These are phyloP conservation scores for Colletotrichum lentis DNA, from an alignment of 2,329 filamentous ascomycete species.

Conservation along the genomic window DNA sequence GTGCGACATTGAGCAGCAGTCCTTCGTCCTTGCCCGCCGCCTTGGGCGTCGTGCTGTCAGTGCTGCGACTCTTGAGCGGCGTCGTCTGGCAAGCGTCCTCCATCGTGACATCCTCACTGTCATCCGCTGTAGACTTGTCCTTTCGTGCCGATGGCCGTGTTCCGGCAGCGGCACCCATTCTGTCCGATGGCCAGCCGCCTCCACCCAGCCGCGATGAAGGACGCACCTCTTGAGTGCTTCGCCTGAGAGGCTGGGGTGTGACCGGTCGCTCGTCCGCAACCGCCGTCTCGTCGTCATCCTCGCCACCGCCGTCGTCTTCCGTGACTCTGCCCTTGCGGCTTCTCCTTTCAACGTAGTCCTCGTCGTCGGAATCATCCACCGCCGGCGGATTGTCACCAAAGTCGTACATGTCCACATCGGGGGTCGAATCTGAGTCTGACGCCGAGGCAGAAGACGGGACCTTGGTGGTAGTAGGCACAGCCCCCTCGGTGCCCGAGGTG, in stretches of 20 bases:
- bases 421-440: constrained; percentile 25
- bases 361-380: constrained; percentile 32
- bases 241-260: constrained; percentile 20
- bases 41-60: background rate
- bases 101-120: constrained; percentile 14
- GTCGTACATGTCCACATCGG: constrained; percentile 32
- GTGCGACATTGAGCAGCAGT: background rate
- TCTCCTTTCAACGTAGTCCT: constrained; percentile 22
- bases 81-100: constrained; percentile 14
- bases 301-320: background rate
- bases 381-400: constrained; percentile 40
- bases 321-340: background rate
- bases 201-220: constrained; percentile 21
- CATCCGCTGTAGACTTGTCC: background rate
- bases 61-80: background rate
- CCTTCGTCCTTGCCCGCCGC: background rate
- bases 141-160: constrained; percentile 28
- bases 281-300: constrained; percentile 19
- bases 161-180: constrained; percentile 25
- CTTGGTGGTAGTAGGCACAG: constrained; percentile 2
- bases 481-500: background rate
- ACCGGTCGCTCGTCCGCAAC: constrained; percentile 11
- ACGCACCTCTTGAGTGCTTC: constrained; percentile 36
- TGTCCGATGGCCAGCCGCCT: background rate
- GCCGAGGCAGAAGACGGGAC: constrained; percentile 27